Evolutionary conservation across 176 grass and related monocot genomes (phyloP).

Genomic region (Oryza meyeriana): DNA sequence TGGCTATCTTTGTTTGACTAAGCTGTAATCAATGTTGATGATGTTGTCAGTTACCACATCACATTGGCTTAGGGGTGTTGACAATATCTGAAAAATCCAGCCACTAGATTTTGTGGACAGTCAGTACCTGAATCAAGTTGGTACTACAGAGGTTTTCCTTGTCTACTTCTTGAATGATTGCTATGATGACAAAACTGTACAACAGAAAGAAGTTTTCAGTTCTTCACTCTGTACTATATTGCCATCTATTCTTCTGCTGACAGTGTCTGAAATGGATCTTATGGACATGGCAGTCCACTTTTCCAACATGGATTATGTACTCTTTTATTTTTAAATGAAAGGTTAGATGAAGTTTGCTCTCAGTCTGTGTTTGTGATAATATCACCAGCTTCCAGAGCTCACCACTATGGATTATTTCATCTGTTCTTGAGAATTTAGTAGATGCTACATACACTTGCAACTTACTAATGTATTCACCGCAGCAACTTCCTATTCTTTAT

Average conservation of each 20-base stretch:
- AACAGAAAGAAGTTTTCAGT: slow-evolving; percentile 17
- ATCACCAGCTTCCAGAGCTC: background rate
- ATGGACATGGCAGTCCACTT: slow-evolving; percentile 3
- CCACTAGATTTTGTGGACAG: background rate
- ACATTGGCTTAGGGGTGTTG: background rate
- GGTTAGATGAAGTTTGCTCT: background rate
- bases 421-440: background rate
- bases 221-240: slow-evolving; percentile 3
- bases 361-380: background rate
- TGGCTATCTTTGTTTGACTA: slow-evolving; percentile 17
- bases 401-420: background rate
- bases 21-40: background rate
- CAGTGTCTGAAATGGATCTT: slow-evolving; percentile 16
- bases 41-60: background rate
- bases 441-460: background rate
- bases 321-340: background rate
- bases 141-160: background rate
- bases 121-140: background rate
- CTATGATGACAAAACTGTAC: slow-evolving; percentile 2
- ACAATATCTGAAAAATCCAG: background rate
- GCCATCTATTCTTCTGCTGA: slow-evolving; percentile 21
- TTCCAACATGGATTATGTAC: background rate
- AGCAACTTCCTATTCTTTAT: background rate
- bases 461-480: background rate
- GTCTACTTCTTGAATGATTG: slow-evolving; percentile 23